Percentiles rank a stretch among this genome's conserved stretches.
Conservation (phyloP, 345 rosid species). For the thale cress (Arabidopsis thaliana) region TAIR10.1 NC_003076.8:14794501-14795000, state of each 20-base stretch:
- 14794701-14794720: not conserved
- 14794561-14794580: slow-evolving; percentile 57
- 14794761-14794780: slow-evolving; percentile 88
- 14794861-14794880: not conserved
- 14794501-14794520: not conserved
- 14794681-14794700: not conserved
- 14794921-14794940: slow-evolving; percentile 82
- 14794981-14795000: slow-evolving; percentile 88
- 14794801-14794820: slow-evolving; percentile 97
- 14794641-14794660: slow-evolving; percentile 82
- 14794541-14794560: slow-evolving; percentile 12
- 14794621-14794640: slow-evolving; percentile 87
- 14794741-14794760: slow-evolving; percentile 68
- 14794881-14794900: not conserved
- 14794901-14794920: not conserved
- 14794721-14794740: not conserved
- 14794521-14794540: not conserved
- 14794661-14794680: not conserved
- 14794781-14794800: slow-evolving; percentile 97
- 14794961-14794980: slow-evolving; percentile 98
- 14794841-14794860: slow-evolving; percentile 8
- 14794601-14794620: slow-evolving; percentile 94
- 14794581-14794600: slow-evolving; percentile 97
- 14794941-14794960: slow-evolving; percentile 92
- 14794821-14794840: slow-evolving; percentile 80